Conservation (phyloP, 768 basidiomycete genomes). For the Mrakia frigida region DNA sequence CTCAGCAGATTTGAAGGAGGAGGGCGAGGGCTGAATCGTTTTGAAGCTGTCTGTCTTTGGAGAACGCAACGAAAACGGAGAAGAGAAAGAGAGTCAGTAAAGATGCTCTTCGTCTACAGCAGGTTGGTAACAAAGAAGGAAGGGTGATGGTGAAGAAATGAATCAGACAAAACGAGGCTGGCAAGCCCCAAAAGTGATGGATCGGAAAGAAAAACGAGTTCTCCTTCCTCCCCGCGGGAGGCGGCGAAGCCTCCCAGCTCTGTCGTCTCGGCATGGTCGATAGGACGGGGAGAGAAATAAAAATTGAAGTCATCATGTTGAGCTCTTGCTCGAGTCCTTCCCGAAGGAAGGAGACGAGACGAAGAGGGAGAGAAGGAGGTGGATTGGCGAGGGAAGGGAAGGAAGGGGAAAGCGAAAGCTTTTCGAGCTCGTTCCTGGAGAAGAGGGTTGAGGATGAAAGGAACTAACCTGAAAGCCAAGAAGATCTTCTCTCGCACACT, state of each 20-base stretch:
- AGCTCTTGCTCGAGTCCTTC: not conserved
- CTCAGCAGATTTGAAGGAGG: not conserved
- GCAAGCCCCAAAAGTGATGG: slow-evolving; percentile 33
- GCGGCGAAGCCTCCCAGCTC: slow-evolving; percentile 33
- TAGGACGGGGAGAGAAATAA: slow-evolving; percentile 35
- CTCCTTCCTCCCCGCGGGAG: slow-evolving; percentile 20
- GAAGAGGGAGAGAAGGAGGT: not conserved
- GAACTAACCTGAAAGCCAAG: not conserved
- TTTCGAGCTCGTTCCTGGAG: not conserved
- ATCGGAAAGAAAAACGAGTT: not conserved
- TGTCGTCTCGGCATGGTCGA: slow-evolving; percentile 36
- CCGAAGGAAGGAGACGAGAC: not conserved
- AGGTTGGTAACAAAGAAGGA: not conserved
- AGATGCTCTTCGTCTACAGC: no score
- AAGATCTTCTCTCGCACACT: no score
- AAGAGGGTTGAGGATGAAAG: not conserved
- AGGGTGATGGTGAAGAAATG: not conserved
- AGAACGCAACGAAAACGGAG: not conserved
- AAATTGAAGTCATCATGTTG: slow-evolving; percentile 34
- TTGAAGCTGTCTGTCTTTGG: not conserved
- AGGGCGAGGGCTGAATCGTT: not conserved
- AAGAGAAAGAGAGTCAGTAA: slow-evolving; percentile 4
- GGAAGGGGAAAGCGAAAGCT: not conserved
- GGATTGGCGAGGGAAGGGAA: not conserved
- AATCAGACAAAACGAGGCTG: slow-evolving; percentile 35